A percentile compares a stretch with the other conserved stretches of the same genome.
Evolutionary conservation across 2,329 filamentous ascomycete species (phyloP).

Genomic region (Pezicula carpinea): DNA sequence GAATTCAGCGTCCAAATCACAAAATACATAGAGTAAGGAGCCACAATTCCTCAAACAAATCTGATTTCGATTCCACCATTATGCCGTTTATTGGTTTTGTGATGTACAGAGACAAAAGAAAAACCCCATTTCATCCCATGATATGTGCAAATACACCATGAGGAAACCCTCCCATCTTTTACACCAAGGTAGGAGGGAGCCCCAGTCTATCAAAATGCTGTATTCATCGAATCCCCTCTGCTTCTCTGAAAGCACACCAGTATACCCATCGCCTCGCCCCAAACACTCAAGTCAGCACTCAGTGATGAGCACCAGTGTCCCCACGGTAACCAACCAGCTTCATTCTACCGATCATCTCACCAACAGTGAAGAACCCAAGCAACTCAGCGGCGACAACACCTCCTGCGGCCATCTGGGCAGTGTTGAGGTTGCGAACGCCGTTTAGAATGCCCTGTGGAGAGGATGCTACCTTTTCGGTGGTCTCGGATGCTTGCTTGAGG

Average conservation of each 20-base stretch:
- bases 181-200: background rate
- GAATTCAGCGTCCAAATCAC: too few relatives aligned
- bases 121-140: conserved; percentile 11
- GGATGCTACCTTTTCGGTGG: conserved; percentile 37
- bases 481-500: conserved; percentile 40
- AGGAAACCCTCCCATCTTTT: background rate
- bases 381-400: conserved; percentile 82
- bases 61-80: conserved; percentile 2
- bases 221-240: background rate
- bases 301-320: conserved; percentile 55
- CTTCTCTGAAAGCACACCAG: background rate
- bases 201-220: conserved; percentile 7
- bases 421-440: conserved; percentile 64
- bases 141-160: conserved; percentile 16
- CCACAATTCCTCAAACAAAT: too few relatives aligned
- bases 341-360: conserved; percentile 92
- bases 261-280: conserved; percentile 2
- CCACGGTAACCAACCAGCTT: conserved; percentile 93
- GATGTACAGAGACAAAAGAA: conserved; percentile 23
- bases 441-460: conserved; percentile 53
- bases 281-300: conserved; percentile 21
- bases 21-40: too few relatives aligned
- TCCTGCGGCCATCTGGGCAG: conserved; percentile 63
- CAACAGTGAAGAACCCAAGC: conserved; percentile 94
- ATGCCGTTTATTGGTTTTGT: conserved; percentile 8